phyloP scores from a whole-genome alignment of 2,329 filamentous ascomycete species.

The Intubia oerlemansii region DNA sequence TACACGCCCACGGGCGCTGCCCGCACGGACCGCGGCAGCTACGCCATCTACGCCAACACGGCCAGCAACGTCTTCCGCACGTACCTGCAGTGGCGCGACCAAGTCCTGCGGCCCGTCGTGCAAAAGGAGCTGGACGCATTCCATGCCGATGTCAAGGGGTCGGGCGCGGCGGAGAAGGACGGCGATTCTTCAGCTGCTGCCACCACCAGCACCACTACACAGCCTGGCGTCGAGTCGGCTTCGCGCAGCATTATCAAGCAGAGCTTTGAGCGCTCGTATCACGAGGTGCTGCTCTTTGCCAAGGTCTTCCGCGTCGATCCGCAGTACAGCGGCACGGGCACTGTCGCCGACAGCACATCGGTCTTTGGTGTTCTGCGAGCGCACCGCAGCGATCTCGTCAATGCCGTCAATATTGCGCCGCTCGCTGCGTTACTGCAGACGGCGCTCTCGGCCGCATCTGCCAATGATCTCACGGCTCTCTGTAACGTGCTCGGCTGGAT shows the following conservation, averaged over 20 bases:
- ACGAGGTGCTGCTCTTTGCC: slow-evolving; percentile 29
- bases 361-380: slow-evolving; percentile 27
- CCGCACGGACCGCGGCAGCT: slow-evolving; percentile 19
- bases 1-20: slow-evolving; percentile 30
- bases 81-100: slow-evolving; percentile 29
- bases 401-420: slow-evolving; percentile 30
- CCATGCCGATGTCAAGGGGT: slow-evolving; percentile 24
- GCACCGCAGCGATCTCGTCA: slow-evolving; percentile 28
- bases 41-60: slow-evolving; percentile 31
- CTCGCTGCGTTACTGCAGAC: slow-evolving; percentile 27
- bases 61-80: slow-evolving; percentile 31
- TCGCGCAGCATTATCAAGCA: slow-evolving; percentile 37
- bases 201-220: not conserved
- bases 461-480: slow-evolving; percentile 24
- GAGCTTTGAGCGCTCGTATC: slow-evolving; percentile 33
- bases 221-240: slow-evolving; percentile 25
- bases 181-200: slow-evolving; percentile 1
- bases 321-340: slow-evolving; percentile 21
- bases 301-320: slow-evolving; percentile 35
- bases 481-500: slow-evolving; percentile 37
- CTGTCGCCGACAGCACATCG: slow-evolving; percentile 23
- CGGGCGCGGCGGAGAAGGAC: slow-evolving; percentile 8
- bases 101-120: slow-evolving; percentile 27
- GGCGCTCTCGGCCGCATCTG: slow-evolving; percentile 20
- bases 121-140: slow-evolving; percentile 34